These are phyloP conservation scores for Hymenoscyphus occultus DNA, from an alignment of 2,329 filamentous ascomycete genomes.

Conservation along the genomic window DNA sequence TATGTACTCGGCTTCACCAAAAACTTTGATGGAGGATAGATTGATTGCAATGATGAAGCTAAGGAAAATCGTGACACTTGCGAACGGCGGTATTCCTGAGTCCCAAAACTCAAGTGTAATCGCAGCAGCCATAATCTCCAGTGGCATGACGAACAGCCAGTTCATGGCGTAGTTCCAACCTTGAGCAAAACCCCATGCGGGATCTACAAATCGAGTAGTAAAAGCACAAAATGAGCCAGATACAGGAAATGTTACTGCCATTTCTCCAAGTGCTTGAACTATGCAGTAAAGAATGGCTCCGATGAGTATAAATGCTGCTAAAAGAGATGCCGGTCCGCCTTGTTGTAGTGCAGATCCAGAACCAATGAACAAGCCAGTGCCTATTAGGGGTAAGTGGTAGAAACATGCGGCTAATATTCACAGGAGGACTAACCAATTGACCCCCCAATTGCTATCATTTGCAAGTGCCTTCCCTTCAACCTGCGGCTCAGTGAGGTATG, in stretches of 20 bases:
- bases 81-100: constrained; percentile 68
- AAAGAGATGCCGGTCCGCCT: constrained; percentile 74
- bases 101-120: constrained; percentile 84
- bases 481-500: constrained; percentile 71
- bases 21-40: constrained; percentile 80
- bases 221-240: constrained; percentile 93
- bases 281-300: constrained; percentile 88
- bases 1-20: constrained; percentile 85
- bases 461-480: constrained; percentile 80
- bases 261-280: constrained; percentile 85
- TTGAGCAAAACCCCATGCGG: constrained; percentile 92
- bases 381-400: constrained; percentile 39
- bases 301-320: constrained; percentile 76
- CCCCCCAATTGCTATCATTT: constrained; percentile 97
- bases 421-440: constrained; percentile 64
- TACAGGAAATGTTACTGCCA: constrained; percentile 89
- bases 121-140: constrained; percentile 83
- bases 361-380: constrained; percentile 83
- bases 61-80: constrained; percentile 82
- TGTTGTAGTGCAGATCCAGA: constrained; percentile 68
- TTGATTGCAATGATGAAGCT: constrained; percentile 75
- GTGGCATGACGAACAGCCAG: constrained; percentile 78
- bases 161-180: constrained; percentile 92
- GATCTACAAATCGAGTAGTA: constrained; percentile 90
- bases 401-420: not conserved